A percentile compares a stretch with the other conserved stretches of the same genome.
Conservation (phyloP, 257 asterid species). For the Rubia yunnanensis region DNA sequence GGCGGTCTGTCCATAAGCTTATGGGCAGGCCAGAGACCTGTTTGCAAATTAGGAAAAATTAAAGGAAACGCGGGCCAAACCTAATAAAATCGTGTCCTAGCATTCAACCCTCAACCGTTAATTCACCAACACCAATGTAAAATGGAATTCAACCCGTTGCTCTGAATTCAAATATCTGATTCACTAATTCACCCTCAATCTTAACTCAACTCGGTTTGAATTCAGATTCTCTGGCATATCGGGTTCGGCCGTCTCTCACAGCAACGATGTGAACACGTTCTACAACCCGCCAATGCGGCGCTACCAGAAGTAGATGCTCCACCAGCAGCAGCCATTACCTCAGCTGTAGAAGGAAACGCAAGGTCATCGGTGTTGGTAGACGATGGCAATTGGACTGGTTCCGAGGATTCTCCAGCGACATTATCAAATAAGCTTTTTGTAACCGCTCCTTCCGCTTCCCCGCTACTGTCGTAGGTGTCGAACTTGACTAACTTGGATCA, state of each 20-base stretch:
- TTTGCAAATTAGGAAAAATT: too few species aligned
- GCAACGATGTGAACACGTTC: constrained; percentile 47
- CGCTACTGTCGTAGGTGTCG: constrained; percentile 14
- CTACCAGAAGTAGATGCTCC: constrained; percentile 33
- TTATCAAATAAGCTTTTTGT: constrained; percentile 31
- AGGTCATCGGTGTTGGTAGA: constrained; percentile 12
- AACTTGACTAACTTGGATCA: constrained; percentile 57
- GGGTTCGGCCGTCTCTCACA: constrained; percentile 46
- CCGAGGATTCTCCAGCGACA: constrained; percentile 30
- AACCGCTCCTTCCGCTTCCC: constrained; percentile 19
- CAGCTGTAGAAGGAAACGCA: constrained; percentile 23
- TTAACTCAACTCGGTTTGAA: background rate
- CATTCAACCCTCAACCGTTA: too few species aligned
- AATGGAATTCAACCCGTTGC: too few species aligned
- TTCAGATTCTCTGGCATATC: constrained; percentile 31
- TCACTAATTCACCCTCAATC: constrained; percentile 3
- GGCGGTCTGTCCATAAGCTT: too few species aligned
- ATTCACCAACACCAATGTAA: too few species aligned
- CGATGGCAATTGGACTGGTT: constrained; percentile 26
- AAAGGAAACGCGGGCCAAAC: too few species aligned
- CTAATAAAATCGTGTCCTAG: too few species aligned
- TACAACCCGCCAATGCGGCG: constrained; percentile 54
- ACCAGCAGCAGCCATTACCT: constrained; percentile 25
- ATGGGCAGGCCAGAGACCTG: too few species aligned
- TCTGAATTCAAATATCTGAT: constrained; percentile 15